Base-by-base conservation (phyloP, 2,329 filamentous ascomycete species). In the Paracoccidioides lutzii region DNA sequence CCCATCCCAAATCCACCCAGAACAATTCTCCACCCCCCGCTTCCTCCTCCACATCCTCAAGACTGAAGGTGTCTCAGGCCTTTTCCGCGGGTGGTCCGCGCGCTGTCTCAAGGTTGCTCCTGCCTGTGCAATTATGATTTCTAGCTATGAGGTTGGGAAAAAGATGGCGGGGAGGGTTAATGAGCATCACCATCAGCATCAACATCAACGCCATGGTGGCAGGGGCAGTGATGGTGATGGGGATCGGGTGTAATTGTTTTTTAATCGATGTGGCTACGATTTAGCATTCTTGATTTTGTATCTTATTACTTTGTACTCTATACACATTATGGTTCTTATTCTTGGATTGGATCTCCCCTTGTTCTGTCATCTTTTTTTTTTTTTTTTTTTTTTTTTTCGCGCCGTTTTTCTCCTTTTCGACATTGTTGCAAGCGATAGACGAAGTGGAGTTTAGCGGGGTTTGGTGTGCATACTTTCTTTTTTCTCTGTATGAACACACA, bases 41-140 rank as follows among this genome's bases (percentile, higher is more conserved):
- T 86, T 97, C 58, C 75, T 98, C n/a, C 84, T 82, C 77, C 89
- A 95, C 64, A 97, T 98, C 53, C 94, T 91, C 75, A 80, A 81
- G 63, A 86, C 86, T 54, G 91, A 97, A 71, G 93, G 93, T 1
- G 68, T 83, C 14, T 68, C 80, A 1, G 93, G 93, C 0, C 74
- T 98, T 4, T 97, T 94, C 81, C 87, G 79, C 63, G 93, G 93
- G 45, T 96, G 90, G 88, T 85, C 89, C 30, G 90, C 93, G 0
- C 79, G 93, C 42, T 95, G 89, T 62, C 76, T 97, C 58, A 97
- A 97, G 69, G 90, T 98, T 4, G 91, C 93, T 1, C 93, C 93
- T 0, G 89, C 91, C 0, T 98, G 93, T 71, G 93, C 93, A 33
- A 97, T 98, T 68, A 98, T 98, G 93, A 97, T 98, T 67, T 94